These are phyloP conservation scores for Erysimum cheiranthoides DNA, from an alignment of 345 rosid species.

Conservation along the genomic window DNA sequence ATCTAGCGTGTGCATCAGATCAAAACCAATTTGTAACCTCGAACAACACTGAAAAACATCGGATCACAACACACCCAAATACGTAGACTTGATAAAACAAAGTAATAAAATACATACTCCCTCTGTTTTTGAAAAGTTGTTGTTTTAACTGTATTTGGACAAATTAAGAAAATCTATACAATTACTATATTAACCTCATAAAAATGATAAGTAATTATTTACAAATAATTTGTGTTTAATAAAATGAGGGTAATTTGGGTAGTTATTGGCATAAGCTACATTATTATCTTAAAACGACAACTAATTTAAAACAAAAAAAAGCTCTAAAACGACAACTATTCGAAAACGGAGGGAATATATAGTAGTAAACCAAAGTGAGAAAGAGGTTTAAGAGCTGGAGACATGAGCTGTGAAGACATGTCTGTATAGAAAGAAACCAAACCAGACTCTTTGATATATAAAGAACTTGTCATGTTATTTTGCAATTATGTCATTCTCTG, in stretches of 20 bases:
- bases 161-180: too few species aligned
- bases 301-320: too few species aligned
- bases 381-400: constrained; percentile 24
- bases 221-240: too few species aligned
- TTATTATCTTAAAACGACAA: too few species aligned
- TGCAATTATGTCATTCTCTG: constrained; percentile 42
- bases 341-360: too few species aligned
- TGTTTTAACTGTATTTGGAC: too few species aligned
- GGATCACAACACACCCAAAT: constrained; percentile 1
- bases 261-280: too few species aligned
- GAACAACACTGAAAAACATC: background rate
- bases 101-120: background rate
- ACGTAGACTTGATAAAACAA: background rate
- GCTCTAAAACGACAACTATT: too few species aligned
- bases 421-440: constrained; percentile 41
- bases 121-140: too few species aligned
- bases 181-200: too few species aligned
- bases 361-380: background rate
- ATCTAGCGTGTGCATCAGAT: constrained; percentile 8
- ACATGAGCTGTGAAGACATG: constrained; percentile 41
- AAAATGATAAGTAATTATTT: too few species aligned
- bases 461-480: constrained; percentile 42
- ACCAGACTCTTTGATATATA: constrained; percentile 30
- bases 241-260: too few species aligned
- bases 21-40: background rate